Evolutionary conservation across 2,329 filamentous ascomycete genomes (phyloP).

Genomic region (Aspergillus novoparasiticus): DNA sequence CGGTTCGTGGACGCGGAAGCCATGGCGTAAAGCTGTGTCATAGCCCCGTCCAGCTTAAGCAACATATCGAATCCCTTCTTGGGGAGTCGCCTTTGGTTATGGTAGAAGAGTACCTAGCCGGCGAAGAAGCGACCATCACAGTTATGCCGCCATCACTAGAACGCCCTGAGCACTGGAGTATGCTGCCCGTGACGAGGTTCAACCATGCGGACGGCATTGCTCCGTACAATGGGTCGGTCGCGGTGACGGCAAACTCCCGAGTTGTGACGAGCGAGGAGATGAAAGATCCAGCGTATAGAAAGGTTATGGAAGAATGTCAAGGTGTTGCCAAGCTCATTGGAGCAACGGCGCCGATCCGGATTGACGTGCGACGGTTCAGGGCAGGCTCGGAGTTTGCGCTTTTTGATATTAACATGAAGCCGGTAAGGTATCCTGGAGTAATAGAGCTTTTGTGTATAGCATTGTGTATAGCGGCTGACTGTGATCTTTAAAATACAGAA

Average conservation of each 20-base stretch:
- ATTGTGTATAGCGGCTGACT: background rate
- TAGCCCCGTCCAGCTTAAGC: slow-evolving; percentile 29
- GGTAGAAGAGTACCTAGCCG: slow-evolving; percentile 52
- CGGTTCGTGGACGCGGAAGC: slow-evolving; percentile 53
- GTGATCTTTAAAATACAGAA: slow-evolving; percentile 32
- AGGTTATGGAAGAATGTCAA: slow-evolving; percentile 44
- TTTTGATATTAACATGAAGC: slow-evolving; percentile 58
- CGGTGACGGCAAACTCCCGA: slow-evolving; percentile 52
- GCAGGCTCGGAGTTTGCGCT: slow-evolving; percentile 45
- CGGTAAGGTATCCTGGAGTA: slow-evolving; percentile 34
- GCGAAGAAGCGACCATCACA: slow-evolving; percentile 55
- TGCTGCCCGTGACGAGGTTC: slow-evolving; percentile 51
- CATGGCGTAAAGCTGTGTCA: slow-evolving; percentile 54
- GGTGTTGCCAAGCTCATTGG: slow-evolving; percentile 42
- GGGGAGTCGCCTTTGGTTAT: slow-evolving; percentile 44
- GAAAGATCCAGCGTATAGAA: slow-evolving; percentile 35
- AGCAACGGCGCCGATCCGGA: slow-evolving; percentile 49
- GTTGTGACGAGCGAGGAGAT: slow-evolving; percentile 38
- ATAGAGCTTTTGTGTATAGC: background rate
- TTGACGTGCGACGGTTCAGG: slow-evolving; percentile 49
- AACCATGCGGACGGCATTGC: slow-evolving; percentile 53
- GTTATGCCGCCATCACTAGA: slow-evolving; percentile 51
- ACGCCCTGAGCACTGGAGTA: slow-evolving; percentile 42
- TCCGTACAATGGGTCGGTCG: slow-evolving; percentile 53
- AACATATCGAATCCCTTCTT: slow-evolving; percentile 40